These are phyloP conservation scores for Sclerotinia subarctica DNA, from an alignment of 2,329 filamentous ascomycete genomes.

Conservation along the genomic window DNA sequence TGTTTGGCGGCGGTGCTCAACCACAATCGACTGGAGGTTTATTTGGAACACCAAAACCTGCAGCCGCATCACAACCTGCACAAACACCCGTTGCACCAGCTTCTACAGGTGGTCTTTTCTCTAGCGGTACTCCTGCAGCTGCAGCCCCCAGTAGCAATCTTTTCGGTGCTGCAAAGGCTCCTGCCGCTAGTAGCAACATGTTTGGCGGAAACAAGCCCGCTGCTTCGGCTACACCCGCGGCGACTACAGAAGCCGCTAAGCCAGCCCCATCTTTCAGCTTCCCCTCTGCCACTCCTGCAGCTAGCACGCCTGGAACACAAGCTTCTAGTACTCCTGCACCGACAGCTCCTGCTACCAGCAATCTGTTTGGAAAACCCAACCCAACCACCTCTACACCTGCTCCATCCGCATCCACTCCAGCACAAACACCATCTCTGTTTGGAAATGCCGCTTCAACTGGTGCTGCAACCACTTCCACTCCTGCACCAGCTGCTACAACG, in stretches of 20 bases:
- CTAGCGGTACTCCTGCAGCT: constrained; percentile 7
- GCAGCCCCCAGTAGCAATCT: constrained; percentile 17
- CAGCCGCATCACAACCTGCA: constrained; percentile 13
- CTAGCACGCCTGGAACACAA: constrained; percentile 18
- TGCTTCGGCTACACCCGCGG: constrained; percentile 16
- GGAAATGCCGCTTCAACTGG: constrained; percentile 29
- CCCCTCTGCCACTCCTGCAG: constrained; percentile 23
- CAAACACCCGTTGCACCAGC: constrained; percentile 15
- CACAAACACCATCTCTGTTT: constrained; percentile 34
- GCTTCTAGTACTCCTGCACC: constrained; percentile 13
- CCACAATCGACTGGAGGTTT: constrained; percentile 12
- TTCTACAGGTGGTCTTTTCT: constrained; percentile 13
- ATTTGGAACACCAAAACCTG: constrained; percentile 18
- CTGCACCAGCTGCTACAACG: constrained; percentile 27
- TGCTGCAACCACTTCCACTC: constrained; percentile 23
- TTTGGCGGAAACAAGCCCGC: constrained; percentile 21
- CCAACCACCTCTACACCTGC: constrained; percentile 23
- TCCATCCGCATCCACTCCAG: constrained; percentile 23
- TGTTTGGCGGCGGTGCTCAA: constrained; percentile 25
- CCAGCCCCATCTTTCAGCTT: constrained; percentile 27
- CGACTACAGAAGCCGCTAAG: constrained; percentile 26
- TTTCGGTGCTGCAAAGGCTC: constrained; percentile 13
- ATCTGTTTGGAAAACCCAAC: constrained; percentile 20
- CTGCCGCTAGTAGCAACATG: neutral
- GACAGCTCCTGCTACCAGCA: constrained; percentile 17